Evolutionary conservation across 805 yeast species (phyloP).

Genomic region (Zygotorulaspora florentina): DNA sequence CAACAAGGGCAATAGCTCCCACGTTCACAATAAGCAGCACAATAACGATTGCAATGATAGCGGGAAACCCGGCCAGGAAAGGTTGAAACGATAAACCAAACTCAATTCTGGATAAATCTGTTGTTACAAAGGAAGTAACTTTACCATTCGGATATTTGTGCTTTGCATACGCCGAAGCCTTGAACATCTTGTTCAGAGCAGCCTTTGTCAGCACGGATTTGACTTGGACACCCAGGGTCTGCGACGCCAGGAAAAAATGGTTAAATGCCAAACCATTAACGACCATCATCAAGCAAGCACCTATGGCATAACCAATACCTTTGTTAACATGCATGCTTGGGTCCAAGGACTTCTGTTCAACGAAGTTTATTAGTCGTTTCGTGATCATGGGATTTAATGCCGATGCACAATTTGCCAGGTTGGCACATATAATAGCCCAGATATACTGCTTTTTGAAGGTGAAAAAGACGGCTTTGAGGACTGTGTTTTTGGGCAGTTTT

Average conservation of each 20-base stretch:
- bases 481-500: constrained; percentile 27
- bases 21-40: constrained; percentile 61
- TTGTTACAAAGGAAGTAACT: constrained; percentile 72
- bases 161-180: constrained; percentile 52
- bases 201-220: constrained; percentile 70
- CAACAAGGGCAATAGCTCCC: constrained; percentile 71
- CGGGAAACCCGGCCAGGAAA: constrained; percentile 58
- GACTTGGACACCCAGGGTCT: constrained; percentile 63
- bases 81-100: constrained; percentile 69
- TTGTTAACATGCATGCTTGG: constrained; percentile 41
- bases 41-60: constrained; percentile 57
- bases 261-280: constrained; percentile 48
- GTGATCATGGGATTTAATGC: constrained; percentile 66
- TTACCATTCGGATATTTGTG: constrained; percentile 62
- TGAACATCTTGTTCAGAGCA: constrained; percentile 63
- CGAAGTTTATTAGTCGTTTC: constrained; percentile 58
- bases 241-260: constrained; percentile 59
- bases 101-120: constrained; percentile 79
- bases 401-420: constrained; percentile 43
- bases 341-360: constrained; percentile 47
- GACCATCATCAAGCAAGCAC: constrained; percentile 54
- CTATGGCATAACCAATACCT: constrained; percentile 77
- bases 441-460: constrained; percentile 49
- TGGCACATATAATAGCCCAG: constrained; percentile 42
- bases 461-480: constrained; percentile 44